Base-by-base conservation (phyloP, 768 basidiomycete genomes). In the Suillus occidentalis region DNA sequence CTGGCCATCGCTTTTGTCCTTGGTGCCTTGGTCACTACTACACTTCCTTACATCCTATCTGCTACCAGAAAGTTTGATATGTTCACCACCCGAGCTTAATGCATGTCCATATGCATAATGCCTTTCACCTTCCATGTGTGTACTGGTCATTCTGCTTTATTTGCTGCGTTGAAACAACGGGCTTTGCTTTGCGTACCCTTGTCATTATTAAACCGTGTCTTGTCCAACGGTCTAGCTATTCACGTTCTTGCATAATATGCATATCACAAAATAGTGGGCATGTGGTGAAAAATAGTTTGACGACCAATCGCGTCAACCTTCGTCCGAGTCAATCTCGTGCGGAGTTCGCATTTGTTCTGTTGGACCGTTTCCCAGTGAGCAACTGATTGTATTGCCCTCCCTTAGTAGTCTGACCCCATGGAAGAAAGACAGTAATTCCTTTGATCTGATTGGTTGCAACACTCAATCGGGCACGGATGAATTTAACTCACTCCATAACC, bases 1-100 rank as follows among this genome's bases (percentile, higher is more conserved):
- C 68, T 72, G 53, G 47, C 61, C 6, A 62, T 66, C 2, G 69
- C 74, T 39, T 75, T 75, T 58, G 52, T 64, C 13, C 66, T 65
- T 1, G 72, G 73, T 3, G 65, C 53, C 40, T 40, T 68, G 45
- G 55, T 64, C 10, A 36, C 62, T 31, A 42, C 66, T 63, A 65
- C 47, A 10, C 36, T 72, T 7, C 60, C 57, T 20, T 40, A 52
- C 31, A 55, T 65, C 40, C 18, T 58, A 18, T 40, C 57, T 6
- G 39, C 5, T 18, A 20, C 16, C 25, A 10, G 39, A 58, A 58
- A 16, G 37, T 39, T 20, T 40, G 57, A 40, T 28, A 40, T 40
- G 39, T 58, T 28, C 25, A 40, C 25, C 5, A 58, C 39, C 10
- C 39, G 10, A 58, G 57, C 57, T 40, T 58, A 58, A 40, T 52